These are phyloP conservation scores for Neonectria coccinea DNA, from an alignment of 2,329 filamentous ascomycete genomes.

Conservation along the genomic window DNA sequence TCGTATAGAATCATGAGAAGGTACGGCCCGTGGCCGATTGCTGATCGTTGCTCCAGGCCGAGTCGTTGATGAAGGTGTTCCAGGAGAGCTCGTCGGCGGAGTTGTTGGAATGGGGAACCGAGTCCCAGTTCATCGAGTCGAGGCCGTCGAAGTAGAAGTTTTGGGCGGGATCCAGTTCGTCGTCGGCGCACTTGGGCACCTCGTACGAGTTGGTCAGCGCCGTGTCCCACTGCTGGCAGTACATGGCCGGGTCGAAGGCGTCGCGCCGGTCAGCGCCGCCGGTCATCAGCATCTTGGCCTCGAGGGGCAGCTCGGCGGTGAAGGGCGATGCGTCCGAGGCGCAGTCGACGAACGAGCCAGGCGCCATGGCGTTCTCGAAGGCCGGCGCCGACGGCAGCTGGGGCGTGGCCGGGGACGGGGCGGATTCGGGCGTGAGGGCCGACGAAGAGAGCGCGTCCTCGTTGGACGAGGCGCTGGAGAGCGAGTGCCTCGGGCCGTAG, in stretches of 20 bases:
- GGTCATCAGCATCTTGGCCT: slow-evolving; percentile 56
- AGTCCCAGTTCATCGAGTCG: slow-evolving; percentile 23
- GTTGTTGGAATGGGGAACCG: not conserved
- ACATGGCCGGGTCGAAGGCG: slow-evolving; percentile 35
- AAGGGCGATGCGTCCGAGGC: slow-evolving; percentile 51
- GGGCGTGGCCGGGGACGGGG: slow-evolving; percentile 40
- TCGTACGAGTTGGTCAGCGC: slow-evolving; percentile 14
- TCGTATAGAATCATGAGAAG: slow-evolving; percentile 32
- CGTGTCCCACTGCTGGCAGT: slow-evolving; percentile 31
- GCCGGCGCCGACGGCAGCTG: slow-evolving; percentile 35
- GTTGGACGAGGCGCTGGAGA: slow-evolving; percentile 25
- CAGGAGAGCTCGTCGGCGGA: slow-evolving; percentile 47
- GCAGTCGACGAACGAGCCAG: slow-evolving; percentile 35
- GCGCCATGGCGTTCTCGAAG: slow-evolving; percentile 21
- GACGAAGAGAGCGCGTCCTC: slow-evolving; percentile 40
- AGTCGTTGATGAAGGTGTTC: slow-evolving; percentile 49
- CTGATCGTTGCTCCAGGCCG: slow-evolving; percentile 39
- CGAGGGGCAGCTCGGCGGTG: slow-evolving; percentile 56
- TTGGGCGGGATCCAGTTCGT: not conserved
- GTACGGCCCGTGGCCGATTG: slow-evolving; percentile 19
- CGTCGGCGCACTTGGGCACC: slow-evolving; percentile 1
- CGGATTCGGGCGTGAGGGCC: slow-evolving; percentile 45
- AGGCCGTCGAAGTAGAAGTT: slow-evolving; percentile 10
- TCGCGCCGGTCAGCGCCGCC: slow-evolving; percentile 49
- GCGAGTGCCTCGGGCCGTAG: slow-evolving; percentile 38